Evolutionary conservation across 371 early-diverging fungal species (phyloP), one percentile per base, ranked within the genome.

Genomic region (Dichotomocladium elegans): DNA sequence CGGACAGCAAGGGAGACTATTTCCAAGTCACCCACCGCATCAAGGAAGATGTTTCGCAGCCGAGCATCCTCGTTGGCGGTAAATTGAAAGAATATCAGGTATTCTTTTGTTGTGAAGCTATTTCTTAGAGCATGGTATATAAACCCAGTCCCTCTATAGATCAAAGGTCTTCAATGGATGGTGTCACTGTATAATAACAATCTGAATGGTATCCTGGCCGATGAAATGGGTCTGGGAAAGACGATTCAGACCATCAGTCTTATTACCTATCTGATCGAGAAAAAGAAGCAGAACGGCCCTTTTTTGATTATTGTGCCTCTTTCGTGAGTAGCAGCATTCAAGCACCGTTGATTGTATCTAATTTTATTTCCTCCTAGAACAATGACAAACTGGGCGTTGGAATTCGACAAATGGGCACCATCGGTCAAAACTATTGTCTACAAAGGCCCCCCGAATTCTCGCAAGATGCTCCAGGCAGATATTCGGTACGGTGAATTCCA

Each of bases 81-180:
- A 82, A 62, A 22, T 76, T 99, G 45, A 95, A 99, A 68, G 97
- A 95, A 12, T 99, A 99, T 72, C 99, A 99, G 79, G 68, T 64
- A 58, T 15, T 15, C 21, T 33, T n/a, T 33, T 21, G 21, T 37
- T n/a, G 37, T 1, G 12, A 5, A 6, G n/a, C 2, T 37, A 33
- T 37, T 37, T 12, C 6, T 37, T n/a, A n/a, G n/a, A n/a, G n/a
- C n/a, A 8, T 2, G n/a, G 4, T 4, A 1, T 5, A 37, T 37
- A n/a, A 17, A 9, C n/a, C 37, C 37, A 1, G 21, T n/a, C n/a
- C 17, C 15, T 15, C 21, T n/a, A 8, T 43, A 63, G 70, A 51
- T 98, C 61, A 94, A 93, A 63, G 99, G 99, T 41, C 77, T 99
- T 2, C 90, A 99, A 74, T 99, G 99, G 99, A 94, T 99, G 89